Conservation (phyloP, 768 basidiomycete genomes). For the Chalciporus piperatus region DNA sequence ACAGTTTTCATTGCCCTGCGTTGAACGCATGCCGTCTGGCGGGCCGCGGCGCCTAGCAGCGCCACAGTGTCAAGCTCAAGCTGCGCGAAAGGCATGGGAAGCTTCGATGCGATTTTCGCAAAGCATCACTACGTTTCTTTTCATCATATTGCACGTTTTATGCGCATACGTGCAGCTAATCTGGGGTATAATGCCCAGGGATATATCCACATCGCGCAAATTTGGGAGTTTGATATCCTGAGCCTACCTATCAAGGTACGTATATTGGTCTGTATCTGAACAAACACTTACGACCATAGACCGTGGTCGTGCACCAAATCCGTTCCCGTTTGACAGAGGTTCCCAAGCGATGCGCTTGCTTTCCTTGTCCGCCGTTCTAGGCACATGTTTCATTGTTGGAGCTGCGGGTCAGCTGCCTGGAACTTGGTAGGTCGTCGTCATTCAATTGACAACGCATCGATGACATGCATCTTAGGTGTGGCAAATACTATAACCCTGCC, state of each 20-base stretch:
- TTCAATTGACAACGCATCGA: neutral
- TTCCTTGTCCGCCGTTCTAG: slow-evolving; percentile 11
- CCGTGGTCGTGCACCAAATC: neutral
- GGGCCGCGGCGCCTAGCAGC: neutral
- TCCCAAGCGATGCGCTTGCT: slow-evolving; percentile 8
- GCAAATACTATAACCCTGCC: slow-evolving; percentile 51
- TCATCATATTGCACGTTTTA: neutral
- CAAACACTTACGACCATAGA: neutral
- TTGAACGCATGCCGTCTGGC: no score
- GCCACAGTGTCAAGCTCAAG: neutral
- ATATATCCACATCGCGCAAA: neutral
- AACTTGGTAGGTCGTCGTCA: slow-evolving; percentile 25
- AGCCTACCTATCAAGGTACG: slow-evolving; percentile 6
- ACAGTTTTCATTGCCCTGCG: no score
- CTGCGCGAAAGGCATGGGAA: neutral
- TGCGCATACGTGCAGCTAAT: neutral
- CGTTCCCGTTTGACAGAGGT: neutral
- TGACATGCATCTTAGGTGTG: slow-evolving; percentile 33
- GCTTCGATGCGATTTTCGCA: neutral
- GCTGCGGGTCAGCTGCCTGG: slow-evolving; percentile 17
- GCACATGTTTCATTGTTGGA: slow-evolving; percentile 12
- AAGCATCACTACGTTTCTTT: no score
- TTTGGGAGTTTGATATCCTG: neutral
- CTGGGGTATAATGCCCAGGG: neutral
- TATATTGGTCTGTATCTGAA: neutral